Conservation (phyloP, 148 eudicot species). For the Gaultheria prostrata region DNA sequence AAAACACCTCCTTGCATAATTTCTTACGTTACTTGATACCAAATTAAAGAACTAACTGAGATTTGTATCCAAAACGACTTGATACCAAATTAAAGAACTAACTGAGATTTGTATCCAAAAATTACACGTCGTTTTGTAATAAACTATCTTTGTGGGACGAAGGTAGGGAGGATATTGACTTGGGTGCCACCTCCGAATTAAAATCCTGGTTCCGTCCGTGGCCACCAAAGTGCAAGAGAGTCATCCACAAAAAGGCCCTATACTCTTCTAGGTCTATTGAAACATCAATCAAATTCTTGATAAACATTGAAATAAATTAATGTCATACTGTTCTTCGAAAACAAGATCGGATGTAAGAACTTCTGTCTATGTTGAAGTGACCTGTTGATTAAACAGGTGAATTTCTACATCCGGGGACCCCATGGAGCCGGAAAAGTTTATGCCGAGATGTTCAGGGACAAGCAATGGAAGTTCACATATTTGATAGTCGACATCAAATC, state of each 20-base stretch:
- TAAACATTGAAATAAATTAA: not conserved
- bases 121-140: too few relatives aligned
- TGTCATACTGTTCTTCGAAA: not conserved
- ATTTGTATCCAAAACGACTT: too few relatives aligned
- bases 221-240: too few relatives aligned
- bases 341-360: not conserved
- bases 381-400: not conserved
- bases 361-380: not conserved
- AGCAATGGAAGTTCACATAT: slow-evolving; percentile 12
- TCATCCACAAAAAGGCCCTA: not conserved
- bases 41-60: too few relatives aligned
- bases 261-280: not conserved
- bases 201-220: too few relatives aligned
- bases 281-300: not conserved
- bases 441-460: not conserved
- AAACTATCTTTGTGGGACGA: too few relatives aligned
- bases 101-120: too few relatives aligned
- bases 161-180: too few relatives aligned
- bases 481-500: slow-evolving; percentile 6
- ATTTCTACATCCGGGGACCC: not conserved
- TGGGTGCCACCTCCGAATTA: too few relatives aligned
- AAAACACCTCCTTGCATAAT: too few relatives aligned
- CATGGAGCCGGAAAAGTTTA: slow-evolving; percentile 10
- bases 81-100: too few relatives aligned
- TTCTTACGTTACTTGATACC: too few relatives aligned